Conservation (phyloP, 257 asterid genomes). For the Buddleja alternifolia region DNA sequence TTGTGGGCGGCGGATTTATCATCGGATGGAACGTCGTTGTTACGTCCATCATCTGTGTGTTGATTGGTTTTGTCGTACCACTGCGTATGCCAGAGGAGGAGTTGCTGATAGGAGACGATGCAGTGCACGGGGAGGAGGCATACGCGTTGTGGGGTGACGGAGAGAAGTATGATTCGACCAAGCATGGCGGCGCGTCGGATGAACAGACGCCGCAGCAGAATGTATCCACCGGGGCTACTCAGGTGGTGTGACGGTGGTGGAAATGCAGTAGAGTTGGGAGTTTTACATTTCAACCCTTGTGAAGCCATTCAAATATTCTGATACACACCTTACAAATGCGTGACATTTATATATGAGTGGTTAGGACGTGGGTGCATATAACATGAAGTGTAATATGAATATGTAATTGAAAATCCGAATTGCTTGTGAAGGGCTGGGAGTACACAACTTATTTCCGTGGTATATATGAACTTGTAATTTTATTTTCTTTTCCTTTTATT, state of each 20-base stretch:
- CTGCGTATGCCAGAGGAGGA: constrained; percentile 68
- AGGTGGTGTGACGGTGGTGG: constrained; percentile 36
- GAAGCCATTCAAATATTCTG: no score
- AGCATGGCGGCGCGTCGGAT: constrained; percentile 45
- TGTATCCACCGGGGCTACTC: constrained; percentile 49
- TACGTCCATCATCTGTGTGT: constrained; percentile 55
- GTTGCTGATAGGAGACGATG: constrained; percentile 64
- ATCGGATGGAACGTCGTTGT: constrained; percentile 68
- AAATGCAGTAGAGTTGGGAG: not conserved
- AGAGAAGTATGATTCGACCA: constrained; percentile 57
- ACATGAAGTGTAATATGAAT: no score
- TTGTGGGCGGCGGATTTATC: constrained; percentile 60
- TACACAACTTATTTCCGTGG: no score
- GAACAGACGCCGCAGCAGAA: constrained; percentile 31
- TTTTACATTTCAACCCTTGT: no score
- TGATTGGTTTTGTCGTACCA: constrained; percentile 47
- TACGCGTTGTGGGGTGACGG: constrained; percentile 79
- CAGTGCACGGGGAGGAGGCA: constrained; percentile 79
- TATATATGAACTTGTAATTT: no score
- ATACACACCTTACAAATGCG: no score
- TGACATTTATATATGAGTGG: no score
- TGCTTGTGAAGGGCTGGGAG: no score
- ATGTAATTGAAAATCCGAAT: no score
- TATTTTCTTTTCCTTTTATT: no score
- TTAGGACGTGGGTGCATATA: no score